Conservation (phyloP, 2,329 filamentous ascomycete genomes). For the Chaetomium strumarium region DNA sequence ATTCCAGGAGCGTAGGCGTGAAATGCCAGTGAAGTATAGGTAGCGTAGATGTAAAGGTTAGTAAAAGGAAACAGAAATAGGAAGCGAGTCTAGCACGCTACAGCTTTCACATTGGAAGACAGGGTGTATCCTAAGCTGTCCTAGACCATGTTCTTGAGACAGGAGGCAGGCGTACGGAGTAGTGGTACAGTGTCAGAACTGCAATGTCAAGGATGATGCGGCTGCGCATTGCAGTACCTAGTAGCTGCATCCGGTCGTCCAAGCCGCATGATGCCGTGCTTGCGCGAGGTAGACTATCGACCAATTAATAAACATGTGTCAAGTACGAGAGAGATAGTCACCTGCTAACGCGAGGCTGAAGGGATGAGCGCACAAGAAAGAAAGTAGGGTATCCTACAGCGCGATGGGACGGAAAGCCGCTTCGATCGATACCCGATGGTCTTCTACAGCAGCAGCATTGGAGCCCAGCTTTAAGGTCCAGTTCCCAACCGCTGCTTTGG, state of each 20-base stretch:
- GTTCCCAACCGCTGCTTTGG: conserved; percentile 2
- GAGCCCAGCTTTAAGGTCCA: conserved; percentile 5
- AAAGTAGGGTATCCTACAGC: background rate
- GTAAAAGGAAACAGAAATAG: no score
- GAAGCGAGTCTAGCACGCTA: no score
- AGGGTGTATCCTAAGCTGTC: no score
- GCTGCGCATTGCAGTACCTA: background rate
- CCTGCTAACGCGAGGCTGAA: background rate
- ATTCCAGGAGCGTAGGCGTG: no score
- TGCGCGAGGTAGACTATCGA: background rate
- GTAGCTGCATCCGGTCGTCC: background rate
- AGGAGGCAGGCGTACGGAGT: no score
- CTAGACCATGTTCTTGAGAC: no score
- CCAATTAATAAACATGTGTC: conserved; percentile 1
- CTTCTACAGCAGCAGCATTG: background rate
- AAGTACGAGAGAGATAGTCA: background rate
- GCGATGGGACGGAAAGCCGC: background rate
- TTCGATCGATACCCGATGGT: background rate
- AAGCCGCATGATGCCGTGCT: background rate
- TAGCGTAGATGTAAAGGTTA: no score
- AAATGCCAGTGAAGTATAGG: no score
- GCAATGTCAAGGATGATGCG: no score
- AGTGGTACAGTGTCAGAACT: no score
- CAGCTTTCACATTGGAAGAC: no score
- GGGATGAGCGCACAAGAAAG: no score